These are phyloP conservation scores for Chrysophaeum taylorii DNA, from an alignment of 352 stramenopile genomes.

Conservation along the genomic window DNA sequence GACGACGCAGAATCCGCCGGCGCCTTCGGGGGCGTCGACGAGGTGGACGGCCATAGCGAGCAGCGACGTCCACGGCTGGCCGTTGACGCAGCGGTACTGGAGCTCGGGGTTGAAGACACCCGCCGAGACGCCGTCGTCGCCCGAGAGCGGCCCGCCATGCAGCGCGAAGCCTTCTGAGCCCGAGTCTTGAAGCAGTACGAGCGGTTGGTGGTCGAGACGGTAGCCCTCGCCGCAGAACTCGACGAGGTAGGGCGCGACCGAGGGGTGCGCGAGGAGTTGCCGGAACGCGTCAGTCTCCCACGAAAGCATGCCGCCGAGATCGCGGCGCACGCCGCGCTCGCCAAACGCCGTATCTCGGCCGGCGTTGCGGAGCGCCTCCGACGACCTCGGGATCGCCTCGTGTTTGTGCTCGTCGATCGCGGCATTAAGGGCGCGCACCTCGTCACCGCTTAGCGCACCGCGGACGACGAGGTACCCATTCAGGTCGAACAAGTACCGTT, in stretches of 20 bases:
- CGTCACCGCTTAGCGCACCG: constrained; percentile 43
- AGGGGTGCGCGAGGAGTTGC: constrained; percentile 48
- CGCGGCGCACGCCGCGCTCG: constrained; percentile 43
- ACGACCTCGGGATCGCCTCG: constrained; percentile 39
- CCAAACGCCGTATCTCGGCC: constrained; percentile 42
- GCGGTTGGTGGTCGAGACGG: constrained; percentile 59
- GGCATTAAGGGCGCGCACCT: constrained; percentile 44
- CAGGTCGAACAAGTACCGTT: constrained; percentile 60
- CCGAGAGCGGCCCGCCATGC: constrained; percentile 46
- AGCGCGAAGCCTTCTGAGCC: constrained; percentile 58
- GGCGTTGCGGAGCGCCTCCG: constrained; percentile 46
- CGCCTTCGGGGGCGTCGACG: constrained; percentile 46
- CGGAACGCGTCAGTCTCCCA: constrained; percentile 51
- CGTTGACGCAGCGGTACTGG: constrained; percentile 27
- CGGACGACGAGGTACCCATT: constrained; percentile 57
- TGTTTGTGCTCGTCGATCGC: constrained; percentile 46
- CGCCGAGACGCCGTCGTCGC: not conserved
- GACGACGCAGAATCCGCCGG: constrained; percentile 62
- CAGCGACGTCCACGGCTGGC: constrained; percentile 27
- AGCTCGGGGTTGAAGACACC: constrained; percentile 22
- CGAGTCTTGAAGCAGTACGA: constrained; percentile 53
- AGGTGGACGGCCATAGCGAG: constrained; percentile 54
- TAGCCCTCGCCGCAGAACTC: constrained; percentile 56
- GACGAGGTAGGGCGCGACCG: constrained; percentile 35
- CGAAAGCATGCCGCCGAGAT: constrained; percentile 56